Evolutionary conservation across 2,329 filamentous ascomycete genomes (phyloP), one percentile per base, ranked within the genome.

Genomic region (Phoma sp.): DNA sequence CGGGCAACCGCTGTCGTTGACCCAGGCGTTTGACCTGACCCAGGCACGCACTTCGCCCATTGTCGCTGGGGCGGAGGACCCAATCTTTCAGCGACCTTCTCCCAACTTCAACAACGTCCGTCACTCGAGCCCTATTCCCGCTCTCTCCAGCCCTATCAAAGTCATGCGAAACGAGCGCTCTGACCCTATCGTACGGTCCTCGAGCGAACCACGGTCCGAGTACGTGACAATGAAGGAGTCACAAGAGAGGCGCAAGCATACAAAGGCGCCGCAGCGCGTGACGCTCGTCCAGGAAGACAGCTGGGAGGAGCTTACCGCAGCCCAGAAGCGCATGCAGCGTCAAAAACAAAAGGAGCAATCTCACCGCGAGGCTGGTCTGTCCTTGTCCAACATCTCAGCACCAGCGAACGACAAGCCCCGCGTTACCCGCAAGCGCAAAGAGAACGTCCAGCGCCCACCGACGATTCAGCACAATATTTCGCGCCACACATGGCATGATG

Each of bases 221-320:
- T 80, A 80, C 47, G 71, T 73, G 32, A 76, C 76, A 25, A 78
- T 79, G 74, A 71, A 75, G 46, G 74, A 80, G 57, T 79, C 77
- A 29, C 78, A 80, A 52, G 76, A 79, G 51, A 65, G 64, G 35
- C 68, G 76, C 13, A 70, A 68, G 43, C 63, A 55, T 6, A 65
- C 61, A 17, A 52, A 53, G 22, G 51, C 58, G 36, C 44, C 58
- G 25, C 52, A 69, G 12, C 49, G 55, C 13, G 47, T 41, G 35
- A 49, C 55, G 17, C 33, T 58, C 33, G 51, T 58, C 22, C 49
- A 64, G 24, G 56, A 74, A 49, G 66, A 73, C 50, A 72, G 71
- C 41, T 73, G 69, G 64, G 66, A 71, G 33, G 60, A 70, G 46
- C 67, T 64, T 2, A 64, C 64, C 4, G 54, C 46, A 1, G 57